Evolutionary conservation across 2,329 filamentous ascomycete species (phyloP).

Genomic region (Microcyclospora tardicrescens): DNA sequence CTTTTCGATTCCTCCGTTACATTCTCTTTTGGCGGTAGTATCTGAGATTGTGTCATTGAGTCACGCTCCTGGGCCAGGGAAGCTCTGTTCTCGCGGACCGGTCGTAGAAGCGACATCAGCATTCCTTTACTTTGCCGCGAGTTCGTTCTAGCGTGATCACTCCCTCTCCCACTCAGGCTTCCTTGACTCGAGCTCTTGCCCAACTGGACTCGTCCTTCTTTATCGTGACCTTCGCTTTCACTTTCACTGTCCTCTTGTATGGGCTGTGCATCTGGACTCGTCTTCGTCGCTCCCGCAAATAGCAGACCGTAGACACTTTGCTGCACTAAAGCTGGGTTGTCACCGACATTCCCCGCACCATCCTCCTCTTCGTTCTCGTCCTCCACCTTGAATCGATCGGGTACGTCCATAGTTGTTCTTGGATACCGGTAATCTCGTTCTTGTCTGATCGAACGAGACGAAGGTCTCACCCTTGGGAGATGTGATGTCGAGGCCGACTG

Average conservation of each 20-base stretch:
- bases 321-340: constrained; percentile 57
- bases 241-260: constrained; percentile 53
- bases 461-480: too few relatives aligned
- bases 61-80: constrained; percentile 15
- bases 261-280: neutral
- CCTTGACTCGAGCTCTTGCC: constrained; percentile 4
- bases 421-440: neutral
- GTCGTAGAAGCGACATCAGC: constrained; percentile 50
- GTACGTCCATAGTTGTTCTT: constrained; percentile 10
- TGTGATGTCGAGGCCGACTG: too few relatives aligned
- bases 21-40: constrained; percentile 14
- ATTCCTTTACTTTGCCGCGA: constrained; percentile 51
- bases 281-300: constrained; percentile 1
- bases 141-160: constrained; percentile 40
- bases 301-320: constrained; percentile 79
- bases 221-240: constrained; percentile 35
- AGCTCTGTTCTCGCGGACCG: constrained; percentile 30
- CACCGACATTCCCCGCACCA: constrained; percentile 45
- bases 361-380: constrained; percentile 28
- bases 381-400: constrained; percentile 14
- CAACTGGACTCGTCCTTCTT: constrained; percentile 3
- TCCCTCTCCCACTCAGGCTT: constrained; percentile 15
- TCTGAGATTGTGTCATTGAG: constrained; percentile 20
- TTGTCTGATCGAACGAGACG: too few relatives aligned
- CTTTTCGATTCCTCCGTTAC: constrained; percentile 5